Evolutionary conservation across 2,329 filamentous ascomycete genomes (phyloP).

Genomic region (Xenosphaeropsis pyriputrescens): DNA sequence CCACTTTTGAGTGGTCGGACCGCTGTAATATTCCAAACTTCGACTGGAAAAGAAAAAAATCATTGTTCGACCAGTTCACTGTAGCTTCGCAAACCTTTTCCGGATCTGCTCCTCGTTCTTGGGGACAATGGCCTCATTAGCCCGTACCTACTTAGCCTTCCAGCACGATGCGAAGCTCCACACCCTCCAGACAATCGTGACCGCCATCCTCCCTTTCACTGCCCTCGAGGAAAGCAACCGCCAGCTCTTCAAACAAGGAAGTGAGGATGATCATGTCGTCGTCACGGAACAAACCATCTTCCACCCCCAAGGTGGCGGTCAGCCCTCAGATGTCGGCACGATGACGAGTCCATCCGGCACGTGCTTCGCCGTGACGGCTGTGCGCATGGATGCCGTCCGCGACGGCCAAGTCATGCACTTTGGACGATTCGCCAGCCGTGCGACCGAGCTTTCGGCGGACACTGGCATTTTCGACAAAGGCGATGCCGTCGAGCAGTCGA

Average conservation of each 20-base stretch:
- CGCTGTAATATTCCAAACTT: too few species aligned
- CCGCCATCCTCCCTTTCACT: background rate
- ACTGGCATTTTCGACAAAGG: conserved; percentile 23
- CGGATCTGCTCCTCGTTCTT: too few species aligned
- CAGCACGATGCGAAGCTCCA: too few species aligned
- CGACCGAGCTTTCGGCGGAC: background rate
- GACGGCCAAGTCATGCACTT: conserved; percentile 50
- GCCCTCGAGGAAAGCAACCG: conserved; percentile 8
- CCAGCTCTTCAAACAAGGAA: conserved; percentile 40
- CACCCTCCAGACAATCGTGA: too few species aligned
- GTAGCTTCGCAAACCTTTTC: too few species aligned
- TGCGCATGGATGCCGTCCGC: conserved; percentile 32
- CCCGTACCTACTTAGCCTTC: too few species aligned
- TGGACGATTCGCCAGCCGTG: conserved; percentile 41
- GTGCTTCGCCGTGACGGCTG: conserved; percentile 36
- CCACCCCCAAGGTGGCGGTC: conserved; percentile 61
- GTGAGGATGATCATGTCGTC: conserved; percentile 37
- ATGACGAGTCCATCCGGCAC: conserved; percentile 24
- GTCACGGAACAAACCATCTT: conserved; percentile 56
- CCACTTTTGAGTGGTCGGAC: too few species aligned
- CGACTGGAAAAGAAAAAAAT: too few species aligned
- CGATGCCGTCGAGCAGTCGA: conserved; percentile 34
- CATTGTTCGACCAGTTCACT: too few species aligned
- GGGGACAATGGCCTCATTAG: too few species aligned
- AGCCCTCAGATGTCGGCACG: conserved; percentile 51